Percentiles rank a stretch among this genome's conserved stretches.
Evolutionary conservation across 139 green algal genomes (phyloP).

Genomic region (Choricystis sp.): DNA sequence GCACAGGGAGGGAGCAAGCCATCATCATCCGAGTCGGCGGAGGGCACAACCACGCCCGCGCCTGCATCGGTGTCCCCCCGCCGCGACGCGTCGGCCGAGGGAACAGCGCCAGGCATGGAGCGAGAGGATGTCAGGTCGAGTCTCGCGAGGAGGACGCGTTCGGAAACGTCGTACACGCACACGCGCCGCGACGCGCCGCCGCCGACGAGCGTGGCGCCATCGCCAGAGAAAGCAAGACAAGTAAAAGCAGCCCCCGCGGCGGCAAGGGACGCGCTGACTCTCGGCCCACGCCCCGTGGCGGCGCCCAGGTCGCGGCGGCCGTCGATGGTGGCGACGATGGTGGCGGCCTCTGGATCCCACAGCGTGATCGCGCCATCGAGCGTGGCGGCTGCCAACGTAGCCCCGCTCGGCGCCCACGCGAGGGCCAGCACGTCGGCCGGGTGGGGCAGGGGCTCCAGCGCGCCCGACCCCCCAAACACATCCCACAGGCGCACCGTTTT

Average conservation of each 20-base stretch:
- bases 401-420: constrained; percentile 68
- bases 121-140: constrained; percentile 69
- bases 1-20: constrained; percentile 17
- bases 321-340: constrained; percentile 60
- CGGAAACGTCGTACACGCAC: constrained; percentile 88
- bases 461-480: constrained; percentile 56
- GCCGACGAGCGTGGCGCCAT: constrained; percentile 74
- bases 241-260: constrained; percentile 60
- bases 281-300: constrained; percentile 41
- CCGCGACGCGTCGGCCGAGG: constrained; percentile 9
- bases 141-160: constrained; percentile 74
- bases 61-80: constrained; percentile 48
- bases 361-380: constrained; percentile 85
- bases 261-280: constrained; percentile 37
- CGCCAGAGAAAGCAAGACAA: constrained; percentile 69
- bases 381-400: constrained; percentile 67
- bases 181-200: constrained; percentile 59
- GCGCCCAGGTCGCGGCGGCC: constrained; percentile 64
- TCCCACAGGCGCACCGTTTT: constrained; percentile 72
- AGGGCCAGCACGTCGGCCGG: constrained; percentile 83
- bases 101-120: constrained; percentile 76
- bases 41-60: too few species aligned
- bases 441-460: constrained; percentile 68
- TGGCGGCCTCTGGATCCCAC: constrained; percentile 74
- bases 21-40: constrained; percentile 50